phyloP scores from a whole-genome alignment of 345 rosid genomes.

The Acer yangbiense region DNA sequence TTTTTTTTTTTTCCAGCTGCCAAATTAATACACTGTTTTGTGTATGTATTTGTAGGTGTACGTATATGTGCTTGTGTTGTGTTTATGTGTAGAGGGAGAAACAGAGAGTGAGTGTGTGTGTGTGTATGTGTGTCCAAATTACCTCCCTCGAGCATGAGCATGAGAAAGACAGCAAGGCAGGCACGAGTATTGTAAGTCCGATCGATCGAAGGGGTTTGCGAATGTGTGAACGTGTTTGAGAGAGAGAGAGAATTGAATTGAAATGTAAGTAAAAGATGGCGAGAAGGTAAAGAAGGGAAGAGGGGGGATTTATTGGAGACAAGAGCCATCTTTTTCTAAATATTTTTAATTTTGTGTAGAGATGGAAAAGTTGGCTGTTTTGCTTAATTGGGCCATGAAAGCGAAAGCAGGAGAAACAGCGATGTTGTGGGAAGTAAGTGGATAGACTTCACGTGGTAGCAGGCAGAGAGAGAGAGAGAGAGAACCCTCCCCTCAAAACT shows the following conservation, averaged over 20 bases:
- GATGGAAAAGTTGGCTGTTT: slow-evolving; percentile 13
- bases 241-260: background rate
- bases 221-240: background rate
- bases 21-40: background rate
- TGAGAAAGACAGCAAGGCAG: slow-evolving; percentile 62
- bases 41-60: background rate
- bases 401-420: slow-evolving; percentile 20
- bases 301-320: slow-evolving; percentile 37
- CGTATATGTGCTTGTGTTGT: background rate
- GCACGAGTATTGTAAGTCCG: slow-evolving; percentile 13
- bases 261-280: slow-evolving; percentile 19
- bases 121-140: slow-evolving; percentile 10
- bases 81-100: background rate
- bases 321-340: slow-evolving; percentile 29
- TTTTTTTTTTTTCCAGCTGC: background rate
- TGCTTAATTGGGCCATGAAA: slow-evolving; percentile 25
- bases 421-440: slow-evolving; percentile 33
- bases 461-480: slow-evolving; percentile 26
- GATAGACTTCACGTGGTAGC: slow-evolving; percentile 43
- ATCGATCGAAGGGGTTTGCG: background rate
- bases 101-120: background rate
- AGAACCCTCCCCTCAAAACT: background rate
- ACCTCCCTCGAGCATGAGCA: slow-evolving; percentile 34
- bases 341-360: slow-evolving; percentile 8
- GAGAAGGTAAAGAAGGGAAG: slow-evolving; percentile 18